Base-by-base conservation (phyloP, 2,329 filamentous ascomycete genomes). In the Talaromyces sp. region DNA sequence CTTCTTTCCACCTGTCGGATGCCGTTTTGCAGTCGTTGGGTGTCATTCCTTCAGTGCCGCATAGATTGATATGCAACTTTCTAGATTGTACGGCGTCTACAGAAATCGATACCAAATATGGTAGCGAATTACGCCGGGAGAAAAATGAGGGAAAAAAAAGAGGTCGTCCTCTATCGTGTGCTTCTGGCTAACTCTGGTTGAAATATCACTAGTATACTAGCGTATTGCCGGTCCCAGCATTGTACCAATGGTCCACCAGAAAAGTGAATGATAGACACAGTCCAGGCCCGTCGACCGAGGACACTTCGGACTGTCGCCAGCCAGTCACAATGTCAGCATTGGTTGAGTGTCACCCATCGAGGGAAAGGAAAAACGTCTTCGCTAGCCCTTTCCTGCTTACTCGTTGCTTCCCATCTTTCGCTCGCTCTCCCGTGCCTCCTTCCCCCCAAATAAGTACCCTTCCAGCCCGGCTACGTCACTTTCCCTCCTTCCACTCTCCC, bases 381-480 rank as follows among this genome's bases (percentile, higher is more conserved):
- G 35, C 52, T 62, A n/a, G 60, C 60, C 21, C 63, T 31, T 23
- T 21, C 44, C 58, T 57, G 58, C 42, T 46, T 25, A 48, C 33
- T 75, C 72, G 67, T 65, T 68, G n/a, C 39, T 42, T 70, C 66
- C 64, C 66, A 39, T 39, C 33, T 55, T 40, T 57, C 35, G 12
- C 33, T 55, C 48, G 23, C 48, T 52, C 16, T 28, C n/a, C n/a
- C 56, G 33, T 58, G 42, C 50, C 56, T 58, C 25, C 42, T 44
- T 7, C 59, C 52, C n/a, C 31, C 39, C 33, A 33, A 62, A 57
- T 55, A 48, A 62, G 56, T 60, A 56, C 55, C 67, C 68, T 70
- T 66, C 67, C 65, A 71, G 69, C 69, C 70, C 72, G 71, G 72
- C 74, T 76, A 75, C 74, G 74, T 76, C 74, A 76, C 73, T 67